Percentiles rank a stretch among this genome's conserved stretches.
Evolutionary conservation across 2,329 filamentous ascomycete species (phyloP).

Genomic region (Fusarium sp.): DNA sequence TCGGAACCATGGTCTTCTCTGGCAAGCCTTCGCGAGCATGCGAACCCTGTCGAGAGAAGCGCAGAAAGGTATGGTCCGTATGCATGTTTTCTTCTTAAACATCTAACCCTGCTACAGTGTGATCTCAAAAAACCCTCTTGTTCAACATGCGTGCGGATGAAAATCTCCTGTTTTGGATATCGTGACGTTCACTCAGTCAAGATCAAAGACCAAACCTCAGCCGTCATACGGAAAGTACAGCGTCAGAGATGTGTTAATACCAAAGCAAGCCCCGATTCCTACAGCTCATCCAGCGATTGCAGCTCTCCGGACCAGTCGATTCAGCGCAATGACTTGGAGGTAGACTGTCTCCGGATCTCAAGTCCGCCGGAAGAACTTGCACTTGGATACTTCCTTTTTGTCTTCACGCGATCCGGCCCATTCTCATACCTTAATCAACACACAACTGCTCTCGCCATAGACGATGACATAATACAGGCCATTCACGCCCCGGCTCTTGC

Average conservation of each 20-base stretch:
- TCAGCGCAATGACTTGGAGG: neutral
- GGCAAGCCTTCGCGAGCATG: neutral
- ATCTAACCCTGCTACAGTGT: neutral
- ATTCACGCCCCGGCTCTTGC: neutral
- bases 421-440: neutral
- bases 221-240: neutral
- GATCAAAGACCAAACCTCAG: neutral
- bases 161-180: neutral
- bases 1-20: neutral
- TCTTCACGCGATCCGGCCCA: neutral
- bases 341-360: neutral
- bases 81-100: no score
- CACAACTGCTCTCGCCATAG: neutral
- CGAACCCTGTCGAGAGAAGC: neutral
- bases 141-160: neutral
- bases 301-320: accelerated
- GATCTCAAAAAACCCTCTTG: neutral
- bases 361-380: neutral
- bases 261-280: neutral
- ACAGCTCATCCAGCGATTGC: accelerated
- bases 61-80: neutral
- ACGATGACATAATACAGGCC: neutral
- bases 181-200: neutral
- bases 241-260: neutral
- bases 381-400: neutral